phyloP scores from a whole-genome alignment of 176 grass and related monocot species.

The Triticum turgidum region DNA sequence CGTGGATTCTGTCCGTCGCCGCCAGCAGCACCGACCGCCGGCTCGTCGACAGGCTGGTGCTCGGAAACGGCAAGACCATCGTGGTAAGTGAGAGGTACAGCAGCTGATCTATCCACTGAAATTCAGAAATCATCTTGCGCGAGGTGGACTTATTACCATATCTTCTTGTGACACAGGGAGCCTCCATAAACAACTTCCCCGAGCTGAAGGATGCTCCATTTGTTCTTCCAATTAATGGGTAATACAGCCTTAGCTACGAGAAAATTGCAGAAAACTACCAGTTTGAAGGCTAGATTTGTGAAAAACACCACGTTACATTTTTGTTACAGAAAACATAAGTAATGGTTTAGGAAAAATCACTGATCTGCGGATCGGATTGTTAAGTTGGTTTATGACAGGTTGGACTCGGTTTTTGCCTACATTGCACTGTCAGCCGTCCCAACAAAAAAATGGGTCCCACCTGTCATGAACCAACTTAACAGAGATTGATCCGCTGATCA shows the following conservation, averaged over 20 bases:
- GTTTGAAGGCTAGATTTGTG: too few relatives aligned
- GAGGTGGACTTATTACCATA: not conserved
- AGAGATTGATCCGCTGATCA: too few relatives aligned
- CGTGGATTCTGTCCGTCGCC: conserved; percentile 35
- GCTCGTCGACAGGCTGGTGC: conserved; percentile 15
- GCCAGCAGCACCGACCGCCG: conserved; percentile 41
- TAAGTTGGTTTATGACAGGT: too few relatives aligned
- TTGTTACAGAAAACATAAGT: too few relatives aligned
- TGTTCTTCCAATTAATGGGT: not conserved
- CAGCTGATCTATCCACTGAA: not conserved
- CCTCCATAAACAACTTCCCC: conserved; percentile 10
- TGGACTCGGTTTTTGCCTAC: too few relatives aligned
- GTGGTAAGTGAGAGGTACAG: not conserved
- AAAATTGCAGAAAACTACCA: too few relatives aligned
- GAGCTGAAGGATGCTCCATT: not conserved
- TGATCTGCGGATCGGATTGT: too few relatives aligned
- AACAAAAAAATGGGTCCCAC: too few relatives aligned
- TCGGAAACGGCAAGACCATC: conserved; percentile 24
- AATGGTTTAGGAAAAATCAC: too few relatives aligned
- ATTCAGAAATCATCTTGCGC: not conserved
- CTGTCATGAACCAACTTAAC: too few relatives aligned
- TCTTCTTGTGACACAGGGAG: not conserved
- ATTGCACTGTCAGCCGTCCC: too few relatives aligned
- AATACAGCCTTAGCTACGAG: not conserved
- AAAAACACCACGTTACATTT: too few relatives aligned